Conservation (phyloP, 176 grass and related monocot genomes). For the Carex littledalei region DNA sequence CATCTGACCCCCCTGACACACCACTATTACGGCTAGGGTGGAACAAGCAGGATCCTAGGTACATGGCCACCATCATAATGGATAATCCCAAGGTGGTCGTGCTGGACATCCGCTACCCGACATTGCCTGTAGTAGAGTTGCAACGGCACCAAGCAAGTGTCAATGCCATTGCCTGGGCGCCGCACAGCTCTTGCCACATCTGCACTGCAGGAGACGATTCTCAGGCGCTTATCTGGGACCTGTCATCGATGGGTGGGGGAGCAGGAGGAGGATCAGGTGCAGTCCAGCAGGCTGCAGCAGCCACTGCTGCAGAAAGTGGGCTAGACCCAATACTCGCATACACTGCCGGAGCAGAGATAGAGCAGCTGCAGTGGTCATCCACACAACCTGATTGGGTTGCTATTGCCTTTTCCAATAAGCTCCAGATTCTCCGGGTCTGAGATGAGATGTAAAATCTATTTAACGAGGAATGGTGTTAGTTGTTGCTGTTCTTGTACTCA, state of each 20-base stretch:
- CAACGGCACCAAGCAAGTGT: constrained; percentile 88
- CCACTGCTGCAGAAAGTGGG: constrained; percentile 53
- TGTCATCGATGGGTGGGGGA: constrained; percentile 81
- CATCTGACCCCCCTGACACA: constrained; percentile 41
- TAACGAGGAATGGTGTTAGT: neutral
- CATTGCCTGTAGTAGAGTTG: constrained; percentile 85
- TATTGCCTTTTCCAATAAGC: constrained; percentile 76
- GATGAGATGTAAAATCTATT: neutral
- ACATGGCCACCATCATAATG: constrained; percentile 99
- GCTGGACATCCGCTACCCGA: constrained; percentile 93
- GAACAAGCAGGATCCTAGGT: constrained; percentile 99
- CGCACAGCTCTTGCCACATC: constrained; percentile 92
- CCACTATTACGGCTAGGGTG: constrained; percentile 83
- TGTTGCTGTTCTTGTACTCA: too few species aligned
- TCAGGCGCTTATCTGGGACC: constrained; percentile 92
- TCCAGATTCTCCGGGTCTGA: constrained; percentile 89
- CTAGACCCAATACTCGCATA: constrained; percentile 92
- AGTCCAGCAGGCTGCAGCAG: constrained; percentile 29
- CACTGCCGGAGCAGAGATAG: constrained; percentile 90
- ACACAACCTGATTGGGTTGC: constrained; percentile 97
- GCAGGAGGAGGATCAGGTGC: constrained; percentile 32
- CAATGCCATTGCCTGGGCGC: constrained; percentile 91
- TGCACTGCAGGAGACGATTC: constrained; percentile 87
- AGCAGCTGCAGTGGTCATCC: constrained; percentile 97
- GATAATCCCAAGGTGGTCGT: constrained; percentile 96